phyloP scores from a whole-genome alignment of 306 rosid genomes.

The Vigna mungo region DNA sequence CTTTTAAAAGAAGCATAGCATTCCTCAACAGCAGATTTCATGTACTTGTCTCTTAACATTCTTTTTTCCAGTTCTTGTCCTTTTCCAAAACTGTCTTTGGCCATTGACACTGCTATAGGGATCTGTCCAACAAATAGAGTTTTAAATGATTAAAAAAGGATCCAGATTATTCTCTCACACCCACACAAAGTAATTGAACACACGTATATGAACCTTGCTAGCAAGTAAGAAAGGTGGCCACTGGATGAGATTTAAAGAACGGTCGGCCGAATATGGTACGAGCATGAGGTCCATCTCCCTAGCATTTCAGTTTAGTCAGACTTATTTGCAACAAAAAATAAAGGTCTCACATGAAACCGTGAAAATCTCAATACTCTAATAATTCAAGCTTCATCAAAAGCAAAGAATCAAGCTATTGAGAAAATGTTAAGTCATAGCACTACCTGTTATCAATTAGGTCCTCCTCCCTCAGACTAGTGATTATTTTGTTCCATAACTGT shows the following conservation, averaged over 20 bases:
- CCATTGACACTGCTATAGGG: slow-evolving; percentile 97
- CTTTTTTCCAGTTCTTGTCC: slow-evolving; percentile 83
- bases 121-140: slow-evolving; percentile 58
- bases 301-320: slow-evolving; percentile 45
- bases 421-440: slow-evolving; percentile 26
- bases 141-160: slow-evolving; percentile 35
- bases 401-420: slow-evolving; percentile 34
- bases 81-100: slow-evolving; percentile 78
- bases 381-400: slow-evolving; percentile 24
- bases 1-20: slow-evolving; percentile 81
- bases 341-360: slow-evolving; percentile 15
- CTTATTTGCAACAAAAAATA: slow-evolving; percentile 20
- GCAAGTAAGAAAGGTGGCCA: slow-evolving; percentile 99
- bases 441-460: slow-evolving; percentile 88
- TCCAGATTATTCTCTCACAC: slow-evolving; percentile 20
- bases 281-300: slow-evolving; percentile 97
- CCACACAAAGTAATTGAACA: slow-evolving; percentile 37
- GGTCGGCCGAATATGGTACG: slow-evolving; percentile 89
- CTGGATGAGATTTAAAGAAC: slow-evolving; percentile 69
- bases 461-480: slow-evolving; percentile 91
- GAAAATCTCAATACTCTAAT: slow-evolving; percentile 7
- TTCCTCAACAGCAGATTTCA: slow-evolving; percentile 85
- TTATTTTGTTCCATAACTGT: slow-evolving; percentile 91
- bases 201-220: slow-evolving; percentile 73
- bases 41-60: slow-evolving; percentile 68